These are phyloP conservation scores for Backusella westeae DNA, from an alignment of 192 early-diverging fungal species.

Conservation along the genomic window DNA sequence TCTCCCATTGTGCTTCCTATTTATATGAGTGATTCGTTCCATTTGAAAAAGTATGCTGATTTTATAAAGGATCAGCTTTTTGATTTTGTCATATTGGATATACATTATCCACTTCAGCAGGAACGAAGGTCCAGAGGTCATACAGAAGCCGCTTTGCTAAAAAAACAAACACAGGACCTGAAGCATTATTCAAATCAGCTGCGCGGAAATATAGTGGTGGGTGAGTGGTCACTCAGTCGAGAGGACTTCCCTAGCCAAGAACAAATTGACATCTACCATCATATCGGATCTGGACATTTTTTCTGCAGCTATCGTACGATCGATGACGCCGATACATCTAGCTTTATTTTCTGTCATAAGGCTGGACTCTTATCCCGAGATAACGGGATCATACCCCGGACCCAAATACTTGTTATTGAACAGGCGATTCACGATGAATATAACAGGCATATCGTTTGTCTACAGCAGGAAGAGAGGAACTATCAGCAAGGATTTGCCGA, in stretches of 20 bases:
- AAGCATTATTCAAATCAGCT: not conserved
- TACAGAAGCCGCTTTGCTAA: not conserved
- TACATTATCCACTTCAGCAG: not conserved
- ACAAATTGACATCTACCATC: not conserved
- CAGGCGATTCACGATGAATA: not conserved
- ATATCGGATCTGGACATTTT: constrained; percentile 15
- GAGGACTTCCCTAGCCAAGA: constrained; percentile 4
- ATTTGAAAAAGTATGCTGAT: constrained; percentile 9
- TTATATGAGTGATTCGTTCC: constrained; percentile 23
- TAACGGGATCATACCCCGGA: not conserved
- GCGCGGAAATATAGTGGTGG: constrained; percentile 12
- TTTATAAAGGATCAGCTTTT: not conserved
- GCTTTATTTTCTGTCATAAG: constrained; percentile 17
- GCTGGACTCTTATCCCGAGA: not conserved
- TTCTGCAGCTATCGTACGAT: constrained; percentile 22
- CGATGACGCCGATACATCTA: constrained; percentile 21
- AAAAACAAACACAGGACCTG: not conserved
- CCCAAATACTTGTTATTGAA: not conserved
- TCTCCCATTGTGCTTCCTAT: constrained; percentile 8
- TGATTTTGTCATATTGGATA: not conserved
- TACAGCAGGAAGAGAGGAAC: not conserved
- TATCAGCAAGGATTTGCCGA: not conserved
- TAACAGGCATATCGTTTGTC: not conserved
- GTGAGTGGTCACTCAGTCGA: constrained; percentile 22
- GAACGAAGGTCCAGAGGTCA: constrained; percentile 19